These are phyloP conservation scores for Phytophthora vignae DNA, from an alignment of 352 stramenopile genomes.

Conservation along the genomic window DNA sequence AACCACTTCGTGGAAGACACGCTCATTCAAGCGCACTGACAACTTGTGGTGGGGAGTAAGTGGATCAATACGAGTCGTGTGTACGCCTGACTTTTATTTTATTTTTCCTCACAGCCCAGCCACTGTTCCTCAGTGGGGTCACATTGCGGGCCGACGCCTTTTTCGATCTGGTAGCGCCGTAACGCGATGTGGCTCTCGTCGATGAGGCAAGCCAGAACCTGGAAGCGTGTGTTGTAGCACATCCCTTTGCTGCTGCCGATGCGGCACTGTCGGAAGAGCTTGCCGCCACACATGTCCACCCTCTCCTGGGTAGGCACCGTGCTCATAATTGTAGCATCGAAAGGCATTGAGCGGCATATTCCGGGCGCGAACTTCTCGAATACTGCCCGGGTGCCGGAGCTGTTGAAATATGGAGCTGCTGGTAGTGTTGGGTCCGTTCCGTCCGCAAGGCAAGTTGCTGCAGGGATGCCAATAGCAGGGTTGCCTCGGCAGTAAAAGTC, in stretches of 20 bases:
- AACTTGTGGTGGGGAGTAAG: too few species aligned
- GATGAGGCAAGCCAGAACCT: constrained; percentile 35
- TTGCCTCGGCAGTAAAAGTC: constrained; percentile 18
- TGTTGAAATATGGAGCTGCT: constrained; percentile 13
- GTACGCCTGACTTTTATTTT: not conserved
- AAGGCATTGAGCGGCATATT: constrained; percentile 6
- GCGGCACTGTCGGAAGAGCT: constrained; percentile 34
- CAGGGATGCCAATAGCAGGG: not conserved
- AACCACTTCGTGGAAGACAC: constrained; percentile 38
- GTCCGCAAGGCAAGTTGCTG: constrained; percentile 18
- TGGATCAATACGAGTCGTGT: too few species aligned
- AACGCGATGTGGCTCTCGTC: constrained; percentile 31
- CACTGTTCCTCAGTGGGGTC: constrained; percentile 41
- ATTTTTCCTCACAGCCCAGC: constrained; percentile 34
- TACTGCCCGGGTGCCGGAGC: not conserved
- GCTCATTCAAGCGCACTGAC: constrained; percentile 13
- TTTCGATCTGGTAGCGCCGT: constrained; percentile 35
- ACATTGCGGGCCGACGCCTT: constrained; percentile 28
- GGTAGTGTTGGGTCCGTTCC: not conserved
- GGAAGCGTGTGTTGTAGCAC: constrained; percentile 30
- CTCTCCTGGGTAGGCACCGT: constrained; percentile 6
- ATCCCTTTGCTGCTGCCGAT: constrained; percentile 20
- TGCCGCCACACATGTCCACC: constrained; percentile 32
- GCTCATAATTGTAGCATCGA: not conserved
- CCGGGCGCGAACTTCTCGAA: constrained; percentile 15